A percentile compares a stretch with the other conserved stretches of the same genome.
Evolutionary conservation across 83 land plant genomes (phyloP).

Genomic region (Larix sibirica): DNA sequence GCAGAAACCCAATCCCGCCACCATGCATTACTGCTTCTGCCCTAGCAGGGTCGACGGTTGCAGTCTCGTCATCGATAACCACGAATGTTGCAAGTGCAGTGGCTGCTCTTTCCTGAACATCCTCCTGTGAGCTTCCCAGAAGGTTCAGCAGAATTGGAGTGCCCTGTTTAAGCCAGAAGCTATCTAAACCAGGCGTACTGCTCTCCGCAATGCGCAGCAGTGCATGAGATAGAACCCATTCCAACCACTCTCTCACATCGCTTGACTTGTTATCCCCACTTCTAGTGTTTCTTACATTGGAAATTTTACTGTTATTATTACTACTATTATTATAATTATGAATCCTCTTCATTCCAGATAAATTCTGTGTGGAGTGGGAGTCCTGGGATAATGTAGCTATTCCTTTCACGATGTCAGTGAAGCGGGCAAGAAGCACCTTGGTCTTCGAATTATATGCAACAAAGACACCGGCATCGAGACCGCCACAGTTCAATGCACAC

Average conservation of each 20-base stretch:
- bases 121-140: constrained; percentile 84
- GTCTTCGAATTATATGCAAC: constrained; percentile 32
- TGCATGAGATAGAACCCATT: constrained; percentile 88
- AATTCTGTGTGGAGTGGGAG: not conserved
- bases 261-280: constrained; percentile 33
- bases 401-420: constrained; percentile 66
- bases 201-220: constrained; percentile 89
- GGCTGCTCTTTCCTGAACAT: constrained; percentile 97
- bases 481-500: constrained; percentile 80
- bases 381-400: constrained; percentile 42
- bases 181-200: constrained; percentile 68
- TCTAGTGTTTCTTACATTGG: constrained; percentile 24
- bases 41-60: constrained; percentile 78
- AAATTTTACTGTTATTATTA: not conserved
- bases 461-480: constrained; percentile 51
- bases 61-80: constrained; percentile 95
- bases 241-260: constrained; percentile 77
- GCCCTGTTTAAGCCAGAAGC: constrained; percentile 93
- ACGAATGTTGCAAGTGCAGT: constrained; percentile 97
- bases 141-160: constrained; percentile 77
- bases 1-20: constrained; percentile 71
- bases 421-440: constrained; percentile 65
- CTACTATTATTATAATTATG: too few species aligned
- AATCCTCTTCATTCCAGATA: constrained; percentile 11
- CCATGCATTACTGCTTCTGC: constrained; percentile 93